Percentiles rank a stretch among this genome's conserved stretches.
These are phyloP conservation scores for grape (Vitis vinifera) DNA, from an alignment of 164 flowering plant species.

Conservation along the genomic window ASM3070453v1 NC_081808.1:2778001-2778500, in stretches of 20 bases:
- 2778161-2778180: slow-evolving; percentile 17
- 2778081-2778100: slow-evolving; percentile 24
- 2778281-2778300: slow-evolving; percentile 1
- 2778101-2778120: slow-evolving; percentile 31
- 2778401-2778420: slow-evolving; percentile 1
- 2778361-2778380: not conserved
- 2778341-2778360: slow-evolving; percentile 1
- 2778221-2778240: slow-evolving; percentile 5
- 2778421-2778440: not conserved
- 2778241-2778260: slow-evolving; percentile 7
- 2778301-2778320: not conserved
- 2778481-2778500: slow-evolving; percentile 9
- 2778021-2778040: slow-evolving; percentile 28
- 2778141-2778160: slow-evolving; percentile 17
- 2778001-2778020: too few species aligned
- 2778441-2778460: slow-evolving; percentile 16
- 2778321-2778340: not conserved
- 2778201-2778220: slow-evolving; percentile 14
- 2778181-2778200: slow-evolving; percentile 30
- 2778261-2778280: slow-evolving; percentile 4
- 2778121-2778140: slow-evolving; percentile 30
- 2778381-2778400: slow-evolving; percentile 7
- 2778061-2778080: not conserved
- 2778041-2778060: slow-evolving; percentile 21
- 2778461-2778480: slow-evolving; percentile 1